Evolutionary conservation across 129 eudicot species (phyloP).

Genomic region (Chrysanthemum lavandulifolium): DNA sequence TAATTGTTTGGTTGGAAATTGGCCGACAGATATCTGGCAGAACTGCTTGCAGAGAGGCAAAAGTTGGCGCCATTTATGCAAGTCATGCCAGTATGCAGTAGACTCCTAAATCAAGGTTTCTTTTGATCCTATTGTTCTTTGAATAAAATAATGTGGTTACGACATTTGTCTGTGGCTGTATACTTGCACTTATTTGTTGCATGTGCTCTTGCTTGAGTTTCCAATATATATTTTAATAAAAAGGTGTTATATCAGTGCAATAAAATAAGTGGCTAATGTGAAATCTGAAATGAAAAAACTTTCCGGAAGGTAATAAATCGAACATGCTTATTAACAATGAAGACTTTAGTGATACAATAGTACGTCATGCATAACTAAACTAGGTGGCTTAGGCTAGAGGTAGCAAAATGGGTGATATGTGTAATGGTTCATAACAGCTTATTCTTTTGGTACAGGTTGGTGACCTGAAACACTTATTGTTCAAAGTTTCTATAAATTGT

Average conservation of each 20-base stretch:
- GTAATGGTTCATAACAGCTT: background rate
- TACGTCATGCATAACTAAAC: no score
- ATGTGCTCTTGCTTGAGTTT: background rate
- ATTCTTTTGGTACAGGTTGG: no score
- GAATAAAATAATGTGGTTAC: slow-evolving; percentile 5
- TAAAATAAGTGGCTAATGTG: background rate
- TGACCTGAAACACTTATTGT: no score
- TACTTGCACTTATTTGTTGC: slow-evolving; percentile 1
- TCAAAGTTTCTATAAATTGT: no score
- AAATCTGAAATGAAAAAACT: background rate
- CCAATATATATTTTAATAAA: background rate
- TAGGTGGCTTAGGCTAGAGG: no score
- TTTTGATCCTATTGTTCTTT: slow-evolving; percentile 9
- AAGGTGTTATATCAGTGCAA: background rate
- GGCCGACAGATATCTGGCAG: slow-evolving; percentile 60
- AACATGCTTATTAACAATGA: no score
- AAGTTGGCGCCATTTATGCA: slow-evolving; percentile 77
- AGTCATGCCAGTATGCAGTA: slow-evolving; percentile 69
- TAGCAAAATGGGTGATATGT: no score
- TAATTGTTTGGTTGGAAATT: slow-evolving; percentile 15
- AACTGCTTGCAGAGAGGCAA: slow-evolving; percentile 67
- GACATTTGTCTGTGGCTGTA: slow-evolving; percentile 1
- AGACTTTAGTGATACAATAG: no score
- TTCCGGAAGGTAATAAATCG: background rate
- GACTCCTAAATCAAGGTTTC: slow-evolving; percentile 76